Evolutionary conservation across 768 basidiomycete genomes (phyloP), one percentile per base, ranked within the genome.

Genomic region (Macrolepiota dolichaula): DNA sequence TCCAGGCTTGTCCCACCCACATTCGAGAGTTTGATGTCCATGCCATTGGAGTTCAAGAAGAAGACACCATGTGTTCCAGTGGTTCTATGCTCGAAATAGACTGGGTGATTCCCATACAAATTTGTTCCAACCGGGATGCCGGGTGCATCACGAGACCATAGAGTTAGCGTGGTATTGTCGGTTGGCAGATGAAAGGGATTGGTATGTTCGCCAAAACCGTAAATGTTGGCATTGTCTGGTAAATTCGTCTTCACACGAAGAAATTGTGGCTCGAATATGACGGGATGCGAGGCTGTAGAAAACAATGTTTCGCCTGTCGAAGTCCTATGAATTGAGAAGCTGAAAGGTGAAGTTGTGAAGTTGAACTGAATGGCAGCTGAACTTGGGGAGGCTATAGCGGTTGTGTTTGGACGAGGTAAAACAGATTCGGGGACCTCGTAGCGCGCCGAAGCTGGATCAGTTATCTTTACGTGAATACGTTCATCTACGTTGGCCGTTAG

Each of bases 191-290:
- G 83, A 79, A 90, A 89, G 0, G 81, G 66, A 61, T 88, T 80
- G 4, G 85, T 84, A 69, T 88, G 86, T 65, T 89, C 88, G n/a
- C 91, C 90, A 9, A 92, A 77, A 1, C 91, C 91, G 68, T 90
- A 91, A 58, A 92, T 81, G 71, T 92, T 91, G 29, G 90, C 81
- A 46, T 81, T 71, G 3, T 70, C 57, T 0, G 88, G 86, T 0
- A 92, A 71, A 50, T 68, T 70, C 15, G 88, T 88, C 69, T 88
- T 86, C 63, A 92, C 74, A 57, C 89, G 86, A 12, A 92, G 77
- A 68, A 88, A 92, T 71, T 91, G 90, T 1, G 87, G 82, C 65
- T 91, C 88, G 66, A 88, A 92, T 63, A 94, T 84, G 70, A 91
- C 71, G 0, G 88, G 77, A 64, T 86, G 79, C 7, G 77, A 76